Evolutionary conservation across 2,329 filamentous ascomycete species (phyloP), one percentile per base, ranked within the genome.

Genomic region (Nakataea oryzae): DNA sequence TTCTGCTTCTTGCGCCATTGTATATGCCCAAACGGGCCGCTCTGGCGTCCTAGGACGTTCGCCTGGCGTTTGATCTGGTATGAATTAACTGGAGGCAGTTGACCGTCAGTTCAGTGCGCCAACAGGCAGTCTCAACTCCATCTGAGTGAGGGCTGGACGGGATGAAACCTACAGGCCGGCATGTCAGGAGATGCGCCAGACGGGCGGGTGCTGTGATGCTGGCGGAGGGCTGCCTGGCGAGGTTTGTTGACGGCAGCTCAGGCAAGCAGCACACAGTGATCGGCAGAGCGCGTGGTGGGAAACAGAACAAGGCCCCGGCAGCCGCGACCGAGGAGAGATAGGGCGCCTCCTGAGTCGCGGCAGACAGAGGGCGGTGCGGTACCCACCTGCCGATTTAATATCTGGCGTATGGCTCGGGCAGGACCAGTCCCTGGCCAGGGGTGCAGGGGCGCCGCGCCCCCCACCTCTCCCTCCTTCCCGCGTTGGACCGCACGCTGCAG

Each of bases 21-120:
- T n/a, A 77, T 71, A 62, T 77, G 76, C 11, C 75, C 73, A 61
- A 81, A 81, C 9, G 75, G 76, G 32, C 79, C 80, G 61, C 72
- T 71, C 47, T 74, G 70, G 62, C 78, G 75, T 60, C 77, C 76
- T 56, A 79, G 67, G 27, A 65, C 71, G 63, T 78, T 76, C 63
- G 79, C 79, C 63, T 73, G 70, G 63, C 75, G 74, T 72, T 77
- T 81, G 65, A 77, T 74, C 61, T 70, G 72, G 66, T 74, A 77
- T 55, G 74, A 70, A 66, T 81, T 81, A 73, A 79, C 79, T 81
- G 70, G 57, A 9, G 59, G 54, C 54, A 57, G 57, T n/a, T n/a
- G 41, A n/a, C 13, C 7, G 6, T 50, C 41, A 50, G 41, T 11
- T 11, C 30, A 12, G 13, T 17, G 12, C 34, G 34, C 34, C 34